These are phyloP conservation scores for Hyaloperonospora brassicae DNA, from an alignment of 352 stramenopile species.

Conservation along the genomic window DNA sequence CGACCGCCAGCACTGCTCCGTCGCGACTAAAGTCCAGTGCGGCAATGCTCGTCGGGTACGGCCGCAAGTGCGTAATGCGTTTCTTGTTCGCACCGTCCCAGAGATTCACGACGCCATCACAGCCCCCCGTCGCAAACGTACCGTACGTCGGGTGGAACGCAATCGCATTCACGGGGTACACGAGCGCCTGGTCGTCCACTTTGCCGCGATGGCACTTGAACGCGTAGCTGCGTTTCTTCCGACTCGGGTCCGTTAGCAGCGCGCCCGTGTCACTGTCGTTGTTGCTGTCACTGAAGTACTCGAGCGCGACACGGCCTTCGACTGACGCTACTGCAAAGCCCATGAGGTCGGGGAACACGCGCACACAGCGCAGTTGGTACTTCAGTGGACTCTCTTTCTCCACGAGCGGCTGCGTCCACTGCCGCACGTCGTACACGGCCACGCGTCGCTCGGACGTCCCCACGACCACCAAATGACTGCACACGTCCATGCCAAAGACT, in stretches of 20 bases:
- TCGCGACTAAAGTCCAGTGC: slow-evolving; percentile 92
- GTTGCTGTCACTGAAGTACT: slow-evolving; percentile 85
- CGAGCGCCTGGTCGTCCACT: slow-evolving; percentile 65
- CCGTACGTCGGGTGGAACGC: slow-evolving; percentile 91
- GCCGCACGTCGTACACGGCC: slow-evolving; percentile 80
- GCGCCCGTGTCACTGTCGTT: neutral
- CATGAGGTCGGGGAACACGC: slow-evolving; percentile 54
- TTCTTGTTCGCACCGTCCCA: slow-evolving; percentile 97
- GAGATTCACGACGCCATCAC: slow-evolving; percentile 88
- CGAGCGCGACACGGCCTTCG: slow-evolving; percentile 94
- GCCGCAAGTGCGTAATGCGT: slow-evolving; percentile 80
- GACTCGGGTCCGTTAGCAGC: slow-evolving; percentile 1
- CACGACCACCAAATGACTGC: slow-evolving; percentile 48
- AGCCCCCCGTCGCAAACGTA: slow-evolving; percentile 94
- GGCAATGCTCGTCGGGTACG: slow-evolving; percentile 84
- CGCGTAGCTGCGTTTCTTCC: slow-evolving; percentile 86
- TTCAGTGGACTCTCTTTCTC: slow-evolving; percentile 77
- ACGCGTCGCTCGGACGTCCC: slow-evolving; percentile 46
- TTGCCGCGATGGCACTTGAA: slow-evolving; percentile 97
- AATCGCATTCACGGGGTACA: slow-evolving; percentile 95
- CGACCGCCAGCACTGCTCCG: slow-evolving; percentile 90
- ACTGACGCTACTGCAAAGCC: slow-evolving; percentile 92
- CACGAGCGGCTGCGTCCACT: slow-evolving; percentile 53
- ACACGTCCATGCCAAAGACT: slow-evolving; percentile 60
- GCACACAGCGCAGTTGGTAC: slow-evolving; percentile 88